Percentiles rank a stretch among this genome's conserved stretches.
Conservation (phyloP, 805 yeast genomes). For the Saccharomycopsis oosterbeekiorum region DNA sequence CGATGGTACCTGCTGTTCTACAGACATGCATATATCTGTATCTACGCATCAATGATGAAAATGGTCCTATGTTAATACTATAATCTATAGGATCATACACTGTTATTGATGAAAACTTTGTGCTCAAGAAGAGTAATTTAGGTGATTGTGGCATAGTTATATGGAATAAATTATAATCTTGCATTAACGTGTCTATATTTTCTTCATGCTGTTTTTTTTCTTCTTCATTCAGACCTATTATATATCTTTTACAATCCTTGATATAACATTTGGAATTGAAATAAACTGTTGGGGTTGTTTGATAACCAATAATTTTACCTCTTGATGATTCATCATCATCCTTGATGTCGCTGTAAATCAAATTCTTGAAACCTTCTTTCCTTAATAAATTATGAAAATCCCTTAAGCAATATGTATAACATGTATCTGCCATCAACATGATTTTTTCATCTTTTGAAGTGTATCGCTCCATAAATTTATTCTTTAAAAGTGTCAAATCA, state of each 20-base stretch:
- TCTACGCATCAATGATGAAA: slow-evolving; percentile 72
- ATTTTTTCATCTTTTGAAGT: slow-evolving; percentile 34
- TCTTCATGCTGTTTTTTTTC: slow-evolving; percentile 20
- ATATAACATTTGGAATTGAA: background rate
- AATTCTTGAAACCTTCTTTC: slow-evolving; percentile 25
- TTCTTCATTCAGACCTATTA: background rate
- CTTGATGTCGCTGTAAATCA: slow-evolving; percentile 25
- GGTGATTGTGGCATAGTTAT: slow-evolving; percentile 71
- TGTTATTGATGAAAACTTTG: slow-evolving; percentile 50
- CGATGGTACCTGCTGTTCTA: slow-evolving; percentile 84
- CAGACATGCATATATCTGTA: slow-evolving; percentile 83
- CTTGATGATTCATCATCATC: slow-evolving; percentile 21
- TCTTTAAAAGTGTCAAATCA: slow-evolving; percentile 32
- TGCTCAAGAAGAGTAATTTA: slow-evolving; percentile 60
- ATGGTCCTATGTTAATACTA: slow-evolving; percentile 44
- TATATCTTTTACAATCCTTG: background rate
- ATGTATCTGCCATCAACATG: slow-evolving; percentile 67
- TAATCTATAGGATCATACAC: slow-evolving; percentile 36
- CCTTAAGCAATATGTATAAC: slow-evolving; percentile 41
- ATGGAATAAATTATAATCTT: slow-evolving; percentile 55
- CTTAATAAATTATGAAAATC: slow-evolving; percentile 30
- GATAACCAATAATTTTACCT: slow-evolving; percentile 37
- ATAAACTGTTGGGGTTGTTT: background rate
- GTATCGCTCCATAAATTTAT: slow-evolving; percentile 34
- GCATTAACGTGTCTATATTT: slow-evolving; percentile 24